Conservation (phyloP, 352 stramenopile genomes). For the Globisporangium parvum region DNA sequence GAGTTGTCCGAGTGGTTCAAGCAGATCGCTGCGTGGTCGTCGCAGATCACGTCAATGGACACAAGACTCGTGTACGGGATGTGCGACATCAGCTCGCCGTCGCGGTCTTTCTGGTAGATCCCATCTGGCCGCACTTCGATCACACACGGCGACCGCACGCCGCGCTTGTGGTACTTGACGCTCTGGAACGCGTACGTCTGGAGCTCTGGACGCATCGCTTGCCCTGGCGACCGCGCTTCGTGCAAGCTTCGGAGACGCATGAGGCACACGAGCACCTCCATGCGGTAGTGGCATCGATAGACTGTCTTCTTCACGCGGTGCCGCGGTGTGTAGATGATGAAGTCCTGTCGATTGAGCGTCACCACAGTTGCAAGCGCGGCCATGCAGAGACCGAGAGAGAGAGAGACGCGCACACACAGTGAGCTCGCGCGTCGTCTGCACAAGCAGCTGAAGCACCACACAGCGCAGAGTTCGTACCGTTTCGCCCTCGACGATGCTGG, state of each 20-base stretch:
- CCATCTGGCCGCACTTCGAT: slow-evolving; percentile 68
- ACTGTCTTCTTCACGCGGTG: slow-evolving; percentile 80
- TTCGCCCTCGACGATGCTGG: slow-evolving; percentile 57
- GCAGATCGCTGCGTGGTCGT: slow-evolving; percentile 60
- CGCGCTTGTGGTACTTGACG: slow-evolving; percentile 54
- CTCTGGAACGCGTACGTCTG: slow-evolving; percentile 48
- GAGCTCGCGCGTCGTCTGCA: not conserved
- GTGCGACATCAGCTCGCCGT: slow-evolving; percentile 73
- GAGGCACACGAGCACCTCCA: slow-evolving; percentile 78
- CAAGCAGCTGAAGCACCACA: not conserved
- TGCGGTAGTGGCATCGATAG: slow-evolving; percentile 74
- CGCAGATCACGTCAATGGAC: slow-evolving; percentile 77
- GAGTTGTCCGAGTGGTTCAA: slow-evolving; percentile 82
- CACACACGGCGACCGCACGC: slow-evolving; percentile 54
- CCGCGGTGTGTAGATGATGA: slow-evolving; percentile 68
- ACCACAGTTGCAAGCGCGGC: not conserved
- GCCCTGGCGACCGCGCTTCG: slow-evolving; percentile 27
- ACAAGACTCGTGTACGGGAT: slow-evolving; percentile 80
- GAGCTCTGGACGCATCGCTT: slow-evolving; percentile 29
- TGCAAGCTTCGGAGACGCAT: slow-evolving; percentile 68
- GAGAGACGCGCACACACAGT: not conserved
- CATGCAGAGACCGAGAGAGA: too few relatives aligned
- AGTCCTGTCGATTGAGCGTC: slow-evolving; percentile 25
- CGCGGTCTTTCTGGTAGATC: slow-evolving; percentile 69
- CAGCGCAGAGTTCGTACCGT: slow-evolving; percentile 21